A percentile compares a stretch with the other conserved stretches of the same genome.
phyloP scores from a whole-genome alignment of 225 moss, liverwort and hornwort genomes.

The Physcomitrellopsis africana region DNA sequence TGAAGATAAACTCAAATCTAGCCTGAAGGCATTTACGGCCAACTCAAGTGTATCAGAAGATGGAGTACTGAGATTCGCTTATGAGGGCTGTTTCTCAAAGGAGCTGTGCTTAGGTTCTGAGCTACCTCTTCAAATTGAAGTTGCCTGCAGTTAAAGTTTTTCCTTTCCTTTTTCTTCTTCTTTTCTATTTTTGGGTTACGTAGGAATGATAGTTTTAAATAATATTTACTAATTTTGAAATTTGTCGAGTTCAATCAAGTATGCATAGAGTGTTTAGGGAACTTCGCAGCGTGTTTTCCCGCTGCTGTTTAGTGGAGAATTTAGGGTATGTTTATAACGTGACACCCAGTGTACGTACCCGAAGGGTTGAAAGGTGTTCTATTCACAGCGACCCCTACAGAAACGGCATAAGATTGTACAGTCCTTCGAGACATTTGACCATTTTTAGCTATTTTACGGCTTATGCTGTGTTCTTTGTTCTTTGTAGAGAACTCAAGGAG shows the following conservation, averaged over 20 bases:
- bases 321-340: background rate
- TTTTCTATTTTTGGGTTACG: background rate
- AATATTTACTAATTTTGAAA: too few relatives aligned
- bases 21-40: conserved; percentile 27
- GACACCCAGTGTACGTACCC: background rate
- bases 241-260: background rate
- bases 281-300: background rate
- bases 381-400: conserved; percentile 13
- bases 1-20: conserved; percentile 42
- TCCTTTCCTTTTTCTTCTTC: background rate
- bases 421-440: conserved; percentile 20
- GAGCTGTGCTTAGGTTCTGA: background rate
- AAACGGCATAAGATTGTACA: background rate
- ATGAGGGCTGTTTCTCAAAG: conserved; percentile 3
- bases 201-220: too few relatives aligned
- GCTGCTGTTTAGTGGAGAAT: conserved; percentile 12
- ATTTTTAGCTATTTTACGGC: background rate
- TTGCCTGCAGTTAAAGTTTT: conserved; percentile 19
- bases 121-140: conserved; percentile 35
- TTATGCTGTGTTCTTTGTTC: background rate
- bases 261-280: background rate
- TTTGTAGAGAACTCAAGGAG: too few relatives aligned
- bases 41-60: background rate
- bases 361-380: conserved; percentile 13
- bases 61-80: conserved; percentile 45